These are phyloP conservation scores for Chondrostereum purpureum DNA, from an alignment of 1,284 basidiomycete species.

Conservation along the genomic window DNA sequence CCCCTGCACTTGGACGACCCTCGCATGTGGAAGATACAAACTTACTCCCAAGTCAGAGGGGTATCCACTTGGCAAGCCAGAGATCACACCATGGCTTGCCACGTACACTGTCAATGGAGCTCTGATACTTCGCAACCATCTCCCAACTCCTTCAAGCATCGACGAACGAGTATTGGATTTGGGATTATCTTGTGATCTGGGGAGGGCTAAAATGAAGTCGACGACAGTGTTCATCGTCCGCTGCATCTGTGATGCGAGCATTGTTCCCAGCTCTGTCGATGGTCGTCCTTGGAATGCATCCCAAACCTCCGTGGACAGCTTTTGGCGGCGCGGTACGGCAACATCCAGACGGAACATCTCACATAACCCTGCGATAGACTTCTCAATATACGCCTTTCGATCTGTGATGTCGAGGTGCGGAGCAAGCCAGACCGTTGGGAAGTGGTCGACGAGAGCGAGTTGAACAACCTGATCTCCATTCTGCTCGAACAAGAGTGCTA, in stretches of 20 bases:
- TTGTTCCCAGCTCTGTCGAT: neutral
- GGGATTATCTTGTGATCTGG: neutral
- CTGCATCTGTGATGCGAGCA: neutral
- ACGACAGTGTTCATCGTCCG: neutral
- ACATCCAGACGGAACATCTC: neutral
- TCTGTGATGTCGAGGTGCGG: neutral
- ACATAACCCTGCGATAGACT: neutral
- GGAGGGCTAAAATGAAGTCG: neutral
- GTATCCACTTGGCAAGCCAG: neutral
- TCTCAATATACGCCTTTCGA: neutral
- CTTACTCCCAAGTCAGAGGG: neutral
- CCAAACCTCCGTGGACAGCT: neutral
- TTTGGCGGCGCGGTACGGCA: neutral
- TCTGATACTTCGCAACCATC: neutral
- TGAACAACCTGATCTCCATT: conserved; percentile 13
- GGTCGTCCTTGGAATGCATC: neutral
- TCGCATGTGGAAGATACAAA: neutral
- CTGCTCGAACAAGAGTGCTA: conserved; percentile 13
- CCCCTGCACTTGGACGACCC: neutral
- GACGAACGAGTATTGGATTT: neutral
- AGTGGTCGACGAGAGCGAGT: conserved; percentile 16
- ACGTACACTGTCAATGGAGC: neutral
- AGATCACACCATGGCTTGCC: neutral
- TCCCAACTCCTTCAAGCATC: neutral
- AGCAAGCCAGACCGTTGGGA: conserved; percentile 11